Evolutionary conservation across 2,329 filamentous ascomycete species (phyloP).

Genomic region (Aspergillus tamarii): DNA sequence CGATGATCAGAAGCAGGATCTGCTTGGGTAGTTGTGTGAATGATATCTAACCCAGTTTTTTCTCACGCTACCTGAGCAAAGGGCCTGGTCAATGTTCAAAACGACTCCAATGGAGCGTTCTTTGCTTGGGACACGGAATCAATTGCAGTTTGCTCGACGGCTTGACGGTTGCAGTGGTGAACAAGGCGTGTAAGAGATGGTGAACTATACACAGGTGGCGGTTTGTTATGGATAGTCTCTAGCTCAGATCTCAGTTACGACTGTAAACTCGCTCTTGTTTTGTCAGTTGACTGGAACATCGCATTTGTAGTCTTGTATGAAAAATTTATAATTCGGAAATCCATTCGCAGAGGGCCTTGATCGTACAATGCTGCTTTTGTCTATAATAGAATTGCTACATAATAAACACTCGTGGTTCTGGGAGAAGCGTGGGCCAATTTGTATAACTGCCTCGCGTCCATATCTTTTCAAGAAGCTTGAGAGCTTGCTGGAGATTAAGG

Average conservation of each 20-base stretch:
- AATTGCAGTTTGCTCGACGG: neutral
- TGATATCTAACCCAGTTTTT: no score
- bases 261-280: neutral
- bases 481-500: slow-evolving; percentile 6
- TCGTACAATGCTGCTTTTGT: neutral
- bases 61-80: no score
- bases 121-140: neutral
- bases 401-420: slow-evolving; percentile 5
- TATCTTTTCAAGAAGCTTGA: slow-evolving; percentile 4
- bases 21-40: no score
- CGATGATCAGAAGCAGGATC: no score
- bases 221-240: neutral
- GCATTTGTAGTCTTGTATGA: neutral
- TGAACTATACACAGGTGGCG: neutral
- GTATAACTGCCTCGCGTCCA: slow-evolving; percentile 3
- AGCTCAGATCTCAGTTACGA: neutral
- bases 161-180: neutral
- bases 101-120: no score
- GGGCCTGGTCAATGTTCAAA: no score
- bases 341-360: neutral
- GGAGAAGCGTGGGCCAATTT: slow-evolving; percentile 2
- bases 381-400: slow-evolving; percentile 2
- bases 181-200: neutral
- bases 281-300: neutral
- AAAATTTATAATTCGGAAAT: neutral